Percentiles rank a stretch among this genome's conserved stretches.
These are phyloP conservation scores for Ceratobasidium sp. DNA, from an alignment of 1,284 basidiomycete species.

Conservation along the genomic window DNA sequence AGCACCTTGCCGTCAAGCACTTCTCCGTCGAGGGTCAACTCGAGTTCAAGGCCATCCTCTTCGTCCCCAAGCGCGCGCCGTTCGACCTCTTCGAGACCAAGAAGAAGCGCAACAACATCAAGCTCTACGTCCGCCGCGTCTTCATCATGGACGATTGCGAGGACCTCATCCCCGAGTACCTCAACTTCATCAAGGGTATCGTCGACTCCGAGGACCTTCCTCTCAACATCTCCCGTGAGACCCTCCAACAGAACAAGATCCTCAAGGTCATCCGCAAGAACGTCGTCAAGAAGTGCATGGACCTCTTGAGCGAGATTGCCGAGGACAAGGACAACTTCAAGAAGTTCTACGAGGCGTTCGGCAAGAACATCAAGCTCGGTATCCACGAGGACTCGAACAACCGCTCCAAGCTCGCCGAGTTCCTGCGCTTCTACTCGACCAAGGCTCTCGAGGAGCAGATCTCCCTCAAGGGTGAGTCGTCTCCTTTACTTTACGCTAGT, in stretches of 20 bases:
- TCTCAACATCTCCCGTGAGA: conserved; percentile 99
- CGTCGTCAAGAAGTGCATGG: conserved; percentile 98
- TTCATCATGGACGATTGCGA: conserved; percentile 99
- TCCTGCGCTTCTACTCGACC: conserved; percentile 98
- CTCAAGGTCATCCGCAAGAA: conserved; percentile 99
- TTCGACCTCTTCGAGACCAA: conserved; percentile 99
- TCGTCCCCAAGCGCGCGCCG: conserved; percentile 95
- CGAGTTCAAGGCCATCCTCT: conserved; percentile 99
- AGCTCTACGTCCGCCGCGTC: conserved; percentile 99
- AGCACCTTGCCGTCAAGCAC: conserved; percentile 99
- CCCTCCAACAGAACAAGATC: conserved; percentile 99
- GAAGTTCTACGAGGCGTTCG: conserved; percentile 94
- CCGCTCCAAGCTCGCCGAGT: conserved; percentile 99
- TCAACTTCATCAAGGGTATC: conserved; percentile 99
- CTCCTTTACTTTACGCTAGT: background rate
- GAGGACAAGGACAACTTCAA: conserved; percentile 99
- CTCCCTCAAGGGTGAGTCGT: conserved; percentile 88
- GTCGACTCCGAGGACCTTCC: conserved; percentile 99
- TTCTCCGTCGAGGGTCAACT: conserved; percentile 99
- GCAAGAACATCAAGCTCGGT: conserved; percentile 99
- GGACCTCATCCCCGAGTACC: conserved; percentile 99
- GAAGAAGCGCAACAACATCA: conserved; percentile 99
- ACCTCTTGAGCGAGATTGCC: conserved; percentile 95
- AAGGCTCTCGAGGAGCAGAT: conserved; percentile 94
- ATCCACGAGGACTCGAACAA: conserved; percentile 99